A percentile compares a stretch with the other conserved stretches of the same genome.
phyloP scores from a whole-genome alignment of 805 yeast species.

The Candida qinlingensis region DNA sequence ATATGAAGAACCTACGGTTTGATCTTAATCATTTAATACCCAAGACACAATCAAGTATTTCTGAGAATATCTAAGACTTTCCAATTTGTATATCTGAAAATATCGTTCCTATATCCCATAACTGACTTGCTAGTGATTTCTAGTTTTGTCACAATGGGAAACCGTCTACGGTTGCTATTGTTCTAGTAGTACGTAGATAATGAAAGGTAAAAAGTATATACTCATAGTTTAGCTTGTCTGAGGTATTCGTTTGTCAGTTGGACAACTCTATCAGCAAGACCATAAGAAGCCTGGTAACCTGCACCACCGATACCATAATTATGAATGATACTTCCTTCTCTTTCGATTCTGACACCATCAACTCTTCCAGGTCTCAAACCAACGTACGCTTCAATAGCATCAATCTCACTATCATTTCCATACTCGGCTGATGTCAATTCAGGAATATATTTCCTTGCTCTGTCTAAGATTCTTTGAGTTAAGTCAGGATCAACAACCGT shows the following conservation, averaged over 20 bases:
- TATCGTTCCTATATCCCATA: too few relatives aligned
- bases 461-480: constrained; percentile 37
- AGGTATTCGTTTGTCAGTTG: constrained; percentile 27
- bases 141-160: too few relatives aligned
- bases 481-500: constrained; percentile 36
- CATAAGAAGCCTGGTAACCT: constrained; percentile 72
- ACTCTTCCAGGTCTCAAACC: constrained; percentile 65
- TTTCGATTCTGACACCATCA: constrained; percentile 53
- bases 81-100: too few relatives aligned
- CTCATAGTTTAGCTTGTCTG: constrained; percentile 19
- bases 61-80: too few relatives aligned
- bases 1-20: too few relatives aligned
- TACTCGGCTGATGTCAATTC: constrained; percentile 28
- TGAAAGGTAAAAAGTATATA: too few relatives aligned
- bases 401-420: constrained; percentile 33
- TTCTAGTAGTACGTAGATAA: too few relatives aligned
- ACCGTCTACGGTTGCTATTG: too few relatives aligned
- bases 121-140: too few relatives aligned
- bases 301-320: constrained; percentile 73
- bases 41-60: too few relatives aligned
- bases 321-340: constrained; percentile 43
- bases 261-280: constrained; percentile 48
- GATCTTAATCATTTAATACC: too few relatives aligned
- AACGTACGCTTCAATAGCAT: constrained; percentile 46
- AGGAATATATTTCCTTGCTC: constrained; percentile 24